Evolutionary conservation across 257 asterid genomes (phyloP).

Genomic region (Gentiana dahurica): DNA sequence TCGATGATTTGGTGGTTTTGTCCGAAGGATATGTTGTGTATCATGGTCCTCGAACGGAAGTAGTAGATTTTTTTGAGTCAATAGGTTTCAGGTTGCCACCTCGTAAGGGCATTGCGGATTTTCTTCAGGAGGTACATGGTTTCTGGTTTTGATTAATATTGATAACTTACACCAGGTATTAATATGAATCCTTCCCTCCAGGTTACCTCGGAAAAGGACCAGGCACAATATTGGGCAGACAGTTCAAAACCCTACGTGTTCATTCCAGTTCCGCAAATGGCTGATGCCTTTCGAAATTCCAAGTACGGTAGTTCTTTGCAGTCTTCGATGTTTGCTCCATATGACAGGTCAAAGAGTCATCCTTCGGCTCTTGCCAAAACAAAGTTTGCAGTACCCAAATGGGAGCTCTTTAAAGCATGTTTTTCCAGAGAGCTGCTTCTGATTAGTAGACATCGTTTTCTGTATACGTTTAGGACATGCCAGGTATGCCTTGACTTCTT

Average conservation of each 20-base stretch:
- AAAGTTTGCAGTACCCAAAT: conserved; percentile 50
- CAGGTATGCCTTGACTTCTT: conserved; percentile 40
- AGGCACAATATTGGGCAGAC: conserved; percentile 85
- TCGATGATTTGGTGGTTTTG: conserved; percentile 71
- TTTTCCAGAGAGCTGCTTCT: conserved; percentile 70
- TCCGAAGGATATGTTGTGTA: conserved; percentile 77
- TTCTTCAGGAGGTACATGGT: conserved; percentile 70
- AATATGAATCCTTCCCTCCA: conserved; percentile 7
- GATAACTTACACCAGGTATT: conserved; percentile 4
- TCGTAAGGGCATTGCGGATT: conserved; percentile 83
- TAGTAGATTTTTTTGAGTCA: conserved; percentile 64
- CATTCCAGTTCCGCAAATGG: conserved; percentile 56
- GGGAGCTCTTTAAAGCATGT: conserved; percentile 76
- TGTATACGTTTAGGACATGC: conserved; percentile 63
- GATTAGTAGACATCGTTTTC: conserved; percentile 55
- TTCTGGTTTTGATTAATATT: conserved; percentile 3
- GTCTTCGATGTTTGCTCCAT: conserved; percentile 37
- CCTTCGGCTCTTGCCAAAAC: conserved; percentile 55
- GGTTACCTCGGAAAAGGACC: conserved; percentile 88
- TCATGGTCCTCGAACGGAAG: conserved; percentile 67
- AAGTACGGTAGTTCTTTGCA: conserved; percentile 41
- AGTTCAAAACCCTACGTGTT: conserved; percentile 55
- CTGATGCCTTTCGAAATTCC: conserved; percentile 57
- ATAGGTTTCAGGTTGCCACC: conserved; percentile 81
- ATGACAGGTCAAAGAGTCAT: conserved; percentile 51